Evolutionary conservation across 257 asterid species (phyloP), one percentile per base, ranked within the genome.

Genomic region (Plantago ovata): DNA sequence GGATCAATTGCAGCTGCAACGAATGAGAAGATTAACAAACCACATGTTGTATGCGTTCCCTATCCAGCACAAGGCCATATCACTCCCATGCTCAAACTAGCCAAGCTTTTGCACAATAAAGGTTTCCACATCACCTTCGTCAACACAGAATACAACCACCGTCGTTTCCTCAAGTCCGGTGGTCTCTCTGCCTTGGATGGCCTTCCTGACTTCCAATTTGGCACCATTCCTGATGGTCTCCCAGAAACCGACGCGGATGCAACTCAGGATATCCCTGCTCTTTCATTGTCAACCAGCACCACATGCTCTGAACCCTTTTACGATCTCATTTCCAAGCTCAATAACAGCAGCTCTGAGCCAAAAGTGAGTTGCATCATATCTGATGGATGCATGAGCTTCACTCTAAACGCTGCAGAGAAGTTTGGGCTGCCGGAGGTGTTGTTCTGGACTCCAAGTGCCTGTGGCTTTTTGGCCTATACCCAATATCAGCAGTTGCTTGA

Each of bases 351-450:
- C n/a, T n/a, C n/a, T n/a, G n/a, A n/a, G n/a, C n/a, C n/a, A n/a
- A n/a, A n/a, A n/a, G 84, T 77, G 61, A 72, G 72, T 18, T 77
- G 84, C 61, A 72, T 80, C 19, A 69, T 77, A 3, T 38, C 72
- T 14, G 87, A 81, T 53, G 81, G 64, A 9, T 61, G 9, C 13
- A 75, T 81, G 87, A 59, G 49, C 58, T 75, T 77, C 43, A 62
- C 80, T 0, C 13, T 77, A 20, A n/a, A 45, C 36, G 87, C 81
- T 45, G 87, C 82, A 1, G 58, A 52, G 50, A 36, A 46, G 46
- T 75, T 75, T 45, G 66, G 76, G 8, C 41, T 81, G 21, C 84
- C 84, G 21, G 75, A 42, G n/a, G 74, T 65, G 12, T n/a, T 61
- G 56, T 64, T 76, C 32, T 73, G 80, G 76, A 58, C 83, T 0